Percentiles rank a stretch among this genome's conserved stretches.
Evolutionary conservation across 257 asterid species (phyloP).

Genomic region (Eustoma russellianum): DNA sequence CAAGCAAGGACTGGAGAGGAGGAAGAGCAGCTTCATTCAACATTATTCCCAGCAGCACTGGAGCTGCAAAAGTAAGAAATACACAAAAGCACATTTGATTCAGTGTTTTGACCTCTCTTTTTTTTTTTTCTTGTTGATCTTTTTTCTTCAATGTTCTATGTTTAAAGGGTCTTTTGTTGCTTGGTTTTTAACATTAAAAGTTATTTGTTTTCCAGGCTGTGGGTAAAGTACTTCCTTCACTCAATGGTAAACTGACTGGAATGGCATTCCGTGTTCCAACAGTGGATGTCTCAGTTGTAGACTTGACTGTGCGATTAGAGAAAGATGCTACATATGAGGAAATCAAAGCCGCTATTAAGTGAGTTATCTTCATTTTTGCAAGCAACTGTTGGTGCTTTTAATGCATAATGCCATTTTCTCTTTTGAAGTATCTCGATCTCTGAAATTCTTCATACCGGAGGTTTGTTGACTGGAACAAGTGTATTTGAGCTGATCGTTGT

Average conservation of each 20-base stretch:
- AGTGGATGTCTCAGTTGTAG: conserved; percentile 72
- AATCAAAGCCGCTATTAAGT: conserved; percentile 68
- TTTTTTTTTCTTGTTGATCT: neutral
- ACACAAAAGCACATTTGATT: too few species aligned
- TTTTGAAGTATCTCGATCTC: too few species aligned
- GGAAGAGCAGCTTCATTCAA: conserved; percentile 88
- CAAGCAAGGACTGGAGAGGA: conserved; percentile 88
- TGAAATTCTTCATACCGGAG: too few species aligned
- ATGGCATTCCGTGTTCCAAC: conserved; percentile 86
- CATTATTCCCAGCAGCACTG: conserved; percentile 85
- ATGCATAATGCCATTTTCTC: too few species aligned
- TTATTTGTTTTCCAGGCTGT: conserved; percentile 41
- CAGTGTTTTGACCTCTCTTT: too few species aligned
- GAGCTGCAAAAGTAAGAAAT: conserved; percentile 57
- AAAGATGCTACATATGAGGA: conserved; percentile 60
- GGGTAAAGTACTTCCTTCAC: conserved; percentile 73
- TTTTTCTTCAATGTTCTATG: neutral
- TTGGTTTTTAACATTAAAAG: conserved; percentile 13
- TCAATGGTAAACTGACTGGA: conserved; percentile 72
- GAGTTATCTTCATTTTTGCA: conserved; percentile 4
- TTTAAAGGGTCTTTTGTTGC: neutral
- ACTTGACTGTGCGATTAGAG: conserved; percentile 63
- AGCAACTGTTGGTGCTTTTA: too few species aligned
- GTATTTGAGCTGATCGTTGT: neutral
- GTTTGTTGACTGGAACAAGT: too few species aligned